These are phyloP conservation scores for Alternaria novae-zelandiae DNA, from an alignment of 2,329 filamentous ascomycete species.

Conservation along the genomic window DNA sequence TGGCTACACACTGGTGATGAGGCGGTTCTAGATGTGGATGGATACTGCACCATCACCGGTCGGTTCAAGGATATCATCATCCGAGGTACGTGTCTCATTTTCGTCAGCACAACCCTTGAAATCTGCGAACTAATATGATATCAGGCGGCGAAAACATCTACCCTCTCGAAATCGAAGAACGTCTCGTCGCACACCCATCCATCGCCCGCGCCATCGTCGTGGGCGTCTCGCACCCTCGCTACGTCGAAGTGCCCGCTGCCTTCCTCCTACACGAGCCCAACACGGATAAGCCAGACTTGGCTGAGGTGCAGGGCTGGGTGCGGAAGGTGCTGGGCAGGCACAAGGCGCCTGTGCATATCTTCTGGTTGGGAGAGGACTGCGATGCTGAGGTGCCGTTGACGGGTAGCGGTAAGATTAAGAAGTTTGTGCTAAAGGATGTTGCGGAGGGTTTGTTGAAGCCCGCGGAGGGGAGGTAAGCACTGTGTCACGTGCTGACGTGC, in stretches of 20 bases:
- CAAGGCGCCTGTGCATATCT: conserved; percentile 72
- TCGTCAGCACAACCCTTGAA: neutral
- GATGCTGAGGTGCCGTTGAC: conserved; percentile 49
- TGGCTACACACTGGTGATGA: conserved; percentile 52
- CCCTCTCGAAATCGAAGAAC: conserved; percentile 77
- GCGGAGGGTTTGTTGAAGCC: conserved; percentile 33
- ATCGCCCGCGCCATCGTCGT: conserved; percentile 72
- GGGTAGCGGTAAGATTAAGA: conserved; percentile 55
- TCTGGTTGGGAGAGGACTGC: conserved; percentile 69
- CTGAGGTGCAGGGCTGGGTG: conserved; percentile 48
- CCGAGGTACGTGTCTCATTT: conserved; percentile 55
- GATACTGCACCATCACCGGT: conserved; percentile 75
- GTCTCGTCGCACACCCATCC: conserved; percentile 68
- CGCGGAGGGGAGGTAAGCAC: conserved; percentile 4
- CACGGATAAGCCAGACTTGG: conserved; percentile 33
- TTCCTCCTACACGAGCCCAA: conserved; percentile 58
- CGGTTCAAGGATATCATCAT: conserved; percentile 84
- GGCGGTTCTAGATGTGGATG: conserved; percentile 47
- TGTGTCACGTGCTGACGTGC: neutral
- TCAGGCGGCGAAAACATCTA: conserved; percentile 55
- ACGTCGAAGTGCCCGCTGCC: conserved; percentile 74
- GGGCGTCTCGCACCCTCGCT: conserved; percentile 72
- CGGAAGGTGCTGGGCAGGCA: conserved; percentile 48
- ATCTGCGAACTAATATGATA: neutral
- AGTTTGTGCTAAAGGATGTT: conserved; percentile 46